Conservation (phyloP, 306 rosid species). For the Trifolium subterraneum region DNA sequence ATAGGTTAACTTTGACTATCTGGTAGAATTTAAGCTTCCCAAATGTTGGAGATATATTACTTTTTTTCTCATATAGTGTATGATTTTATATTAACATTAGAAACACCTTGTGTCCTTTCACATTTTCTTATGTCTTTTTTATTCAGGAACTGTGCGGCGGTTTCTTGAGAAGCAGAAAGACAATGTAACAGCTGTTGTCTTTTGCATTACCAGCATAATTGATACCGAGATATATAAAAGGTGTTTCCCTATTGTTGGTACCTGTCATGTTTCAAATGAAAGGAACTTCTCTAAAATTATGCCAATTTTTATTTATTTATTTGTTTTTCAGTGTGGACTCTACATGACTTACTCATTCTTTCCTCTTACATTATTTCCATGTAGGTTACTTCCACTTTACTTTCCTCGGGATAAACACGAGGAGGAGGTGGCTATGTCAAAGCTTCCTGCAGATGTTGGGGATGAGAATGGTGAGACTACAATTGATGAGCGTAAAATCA, state of each 20-base stretch:
- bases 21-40: constrained; percentile 24
- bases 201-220: constrained; percentile 77
- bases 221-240: constrained; percentile 98
- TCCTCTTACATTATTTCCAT: constrained; percentile 32
- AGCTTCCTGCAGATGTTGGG: constrained; percentile 98
- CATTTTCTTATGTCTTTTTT: constrained; percentile 41
- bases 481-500: constrained; percentile 94
- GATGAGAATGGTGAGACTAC: constrained; percentile 98
- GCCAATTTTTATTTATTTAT: constrained; percentile 1
- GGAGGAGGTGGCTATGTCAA: constrained; percentile 83
- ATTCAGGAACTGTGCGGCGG: constrained; percentile 90
- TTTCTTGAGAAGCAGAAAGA: constrained; percentile 93
- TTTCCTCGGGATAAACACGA: constrained; percentile 97
- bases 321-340: constrained; percentile 21
- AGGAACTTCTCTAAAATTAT: constrained; percentile 21
- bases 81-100: constrained; percentile 16
- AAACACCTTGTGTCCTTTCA: constrained; percentile 5
- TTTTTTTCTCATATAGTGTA: constrained; percentile 10
- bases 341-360: constrained; percentile 32
- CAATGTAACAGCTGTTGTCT: constrained; percentile 84
- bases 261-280: constrained; percentile 32
- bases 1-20: constrained; percentile 29
- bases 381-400: constrained; percentile 94
- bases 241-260: constrained; percentile 45
- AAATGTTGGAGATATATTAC: constrained; percentile 24